phyloP scores from a whole-genome alignment of 768 basidiomycete species.

The Psilocybe sp. region DNA sequence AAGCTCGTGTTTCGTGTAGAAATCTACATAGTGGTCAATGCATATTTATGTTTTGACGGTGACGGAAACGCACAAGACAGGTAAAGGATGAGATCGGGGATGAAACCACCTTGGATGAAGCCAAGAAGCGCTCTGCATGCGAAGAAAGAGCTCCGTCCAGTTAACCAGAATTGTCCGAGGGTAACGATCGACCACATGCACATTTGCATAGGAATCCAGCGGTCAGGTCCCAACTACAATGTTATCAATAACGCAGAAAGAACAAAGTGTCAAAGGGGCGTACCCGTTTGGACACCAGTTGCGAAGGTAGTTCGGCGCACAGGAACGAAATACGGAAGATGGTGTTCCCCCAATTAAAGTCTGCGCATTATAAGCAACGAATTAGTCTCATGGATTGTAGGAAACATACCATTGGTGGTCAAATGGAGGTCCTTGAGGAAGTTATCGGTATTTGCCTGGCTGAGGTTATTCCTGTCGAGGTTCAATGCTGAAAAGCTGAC shows the following conservation, averaged over 20 bases:
- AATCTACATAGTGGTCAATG: slow-evolving; percentile 31
- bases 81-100: slow-evolving; percentile 60
- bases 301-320: slow-evolving; percentile 59
- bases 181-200: slow-evolving; percentile 53
- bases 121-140: slow-evolving; percentile 46
- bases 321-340: slow-evolving; percentile 51
- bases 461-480: slow-evolving; percentile 50
- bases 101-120: slow-evolving; percentile 39
- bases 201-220: slow-evolving; percentile 63
- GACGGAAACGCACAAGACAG: slow-evolving; percentile 44
- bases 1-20: slow-evolving; percentile 58
- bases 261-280: slow-evolving; percentile 9
- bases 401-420: slow-evolving; percentile 40
- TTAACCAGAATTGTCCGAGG: slow-evolving; percentile 52
- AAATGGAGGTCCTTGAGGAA: slow-evolving; percentile 54
- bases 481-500: slow-evolving; percentile 58
- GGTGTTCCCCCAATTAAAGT: slow-evolving; percentile 56
- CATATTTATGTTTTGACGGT: no score
- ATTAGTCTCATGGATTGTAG: not conserved
- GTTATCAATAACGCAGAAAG: not conserved
- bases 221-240: slow-evolving; percentile 55
- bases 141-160: slow-evolving; percentile 49
- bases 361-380: slow-evolving; percentile 20
- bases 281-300: slow-evolving; percentile 58
- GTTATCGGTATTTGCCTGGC: slow-evolving; percentile 56